Evolutionary conservation across 2,329 filamentous ascomycete species (phyloP).

Genomic region (Fusarium austroafricanum): DNA sequence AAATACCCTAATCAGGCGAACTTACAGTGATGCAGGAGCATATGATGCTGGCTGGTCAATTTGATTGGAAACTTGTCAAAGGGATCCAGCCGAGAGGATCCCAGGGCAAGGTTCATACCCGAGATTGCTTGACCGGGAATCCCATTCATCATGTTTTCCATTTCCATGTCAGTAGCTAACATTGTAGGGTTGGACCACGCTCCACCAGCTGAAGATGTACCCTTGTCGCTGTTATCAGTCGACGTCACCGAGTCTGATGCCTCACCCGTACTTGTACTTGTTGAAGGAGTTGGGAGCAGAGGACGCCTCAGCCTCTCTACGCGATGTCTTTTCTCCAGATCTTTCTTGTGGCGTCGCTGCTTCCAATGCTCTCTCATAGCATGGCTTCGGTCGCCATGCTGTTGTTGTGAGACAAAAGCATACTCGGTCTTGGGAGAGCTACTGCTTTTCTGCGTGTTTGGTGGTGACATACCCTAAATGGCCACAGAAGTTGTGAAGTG

Average conservation of each 20-base stretch:
- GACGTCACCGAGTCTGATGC: not conserved
- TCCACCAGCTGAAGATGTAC: not conserved
- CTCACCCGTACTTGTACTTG: not conserved
- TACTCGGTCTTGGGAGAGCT: constrained; percentile 1
- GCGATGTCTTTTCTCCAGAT: constrained; percentile 1
- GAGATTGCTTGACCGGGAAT: constrained; percentile 7
- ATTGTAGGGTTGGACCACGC: not conserved
- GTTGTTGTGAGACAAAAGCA: not conserved
- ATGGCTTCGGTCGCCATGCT: constrained; percentile 45
- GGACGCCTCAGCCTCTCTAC: constrained; percentile 18
- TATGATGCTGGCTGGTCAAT: constrained; percentile 3
- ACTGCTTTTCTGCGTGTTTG: not conserved
- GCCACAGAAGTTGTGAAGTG: not conserved
- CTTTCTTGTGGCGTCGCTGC: constrained; percentile 39
- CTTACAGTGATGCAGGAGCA: constrained; percentile 14
- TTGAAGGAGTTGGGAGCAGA: not conserved
- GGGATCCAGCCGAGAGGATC: constrained; percentile 3
- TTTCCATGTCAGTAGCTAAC: not conserved
- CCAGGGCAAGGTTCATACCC: constrained; percentile 6
- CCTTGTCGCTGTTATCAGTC: not conserved
- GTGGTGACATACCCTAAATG: constrained; percentile 6
- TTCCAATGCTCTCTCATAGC: constrained; percentile 54
- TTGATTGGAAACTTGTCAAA: constrained; percentile 9
- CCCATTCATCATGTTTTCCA: not conserved
- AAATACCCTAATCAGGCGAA: not conserved